These are phyloP conservation scores for Aspergillus incahuasiensis DNA, from an alignment of 495 filamentous ascomycete species.

Conservation along the genomic window DNA sequence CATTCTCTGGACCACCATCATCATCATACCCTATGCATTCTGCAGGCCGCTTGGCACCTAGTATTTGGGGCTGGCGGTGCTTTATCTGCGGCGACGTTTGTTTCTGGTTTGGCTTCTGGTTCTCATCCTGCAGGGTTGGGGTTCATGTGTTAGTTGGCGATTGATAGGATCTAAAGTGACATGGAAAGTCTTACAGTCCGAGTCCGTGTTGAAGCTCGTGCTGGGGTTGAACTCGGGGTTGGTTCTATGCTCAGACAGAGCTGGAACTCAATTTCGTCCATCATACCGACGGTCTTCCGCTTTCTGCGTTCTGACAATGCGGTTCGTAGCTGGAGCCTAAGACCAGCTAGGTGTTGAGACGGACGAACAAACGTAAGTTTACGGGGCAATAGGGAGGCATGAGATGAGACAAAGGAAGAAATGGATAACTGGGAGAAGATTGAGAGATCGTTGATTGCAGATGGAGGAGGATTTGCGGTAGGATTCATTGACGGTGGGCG, in stretches of 20 bases:
- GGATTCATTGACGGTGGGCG: too few species aligned
- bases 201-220: too few species aligned
- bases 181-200: too few species aligned
- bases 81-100: neutral
- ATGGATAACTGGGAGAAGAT: too few species aligned
- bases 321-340: neutral
- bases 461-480: too few species aligned
- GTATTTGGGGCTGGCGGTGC: neutral
- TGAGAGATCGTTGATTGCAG: too few species aligned
- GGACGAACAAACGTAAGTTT: too few species aligned
- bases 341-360: too few species aligned
- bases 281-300: slow-evolving; percentile 3
- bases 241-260: slow-evolving; percentile 19
- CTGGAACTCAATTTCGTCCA: slow-evolving; percentile 19
- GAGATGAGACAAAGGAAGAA: too few species aligned
- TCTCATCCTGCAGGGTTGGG: neutral
- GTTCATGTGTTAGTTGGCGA: neutral
- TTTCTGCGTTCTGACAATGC: neutral
- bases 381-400: too few species aligned
- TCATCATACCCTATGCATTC: neutral
- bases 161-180: too few species aligned
- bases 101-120: neutral
- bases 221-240: neutral
- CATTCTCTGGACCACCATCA: neutral
- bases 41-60: neutral